Conservation (phyloP, 108 stramenopile genomes). For the Pseudonitzschia pungens region DNA sequence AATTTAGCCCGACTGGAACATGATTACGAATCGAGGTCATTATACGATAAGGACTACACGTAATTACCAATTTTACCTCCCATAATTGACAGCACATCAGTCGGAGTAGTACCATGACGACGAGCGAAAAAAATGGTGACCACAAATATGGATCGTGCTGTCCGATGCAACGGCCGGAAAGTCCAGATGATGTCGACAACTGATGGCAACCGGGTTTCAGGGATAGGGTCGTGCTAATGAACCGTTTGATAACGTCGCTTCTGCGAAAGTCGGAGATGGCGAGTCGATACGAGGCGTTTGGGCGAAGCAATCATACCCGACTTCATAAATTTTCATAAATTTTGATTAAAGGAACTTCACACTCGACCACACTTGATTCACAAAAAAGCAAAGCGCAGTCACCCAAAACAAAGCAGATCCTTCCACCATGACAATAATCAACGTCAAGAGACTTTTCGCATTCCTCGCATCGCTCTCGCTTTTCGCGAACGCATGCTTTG, state of each 20-base stretch:
- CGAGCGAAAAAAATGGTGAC: not conserved
- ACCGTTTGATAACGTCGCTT: not conserved
- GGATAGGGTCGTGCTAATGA: not conserved
- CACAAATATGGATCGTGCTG: not conserved
- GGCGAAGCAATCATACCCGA: no score
- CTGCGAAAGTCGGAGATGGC: not conserved
- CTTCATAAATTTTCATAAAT: not conserved
- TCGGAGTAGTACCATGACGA: slow-evolving; percentile 2
- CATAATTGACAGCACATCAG: not conserved
- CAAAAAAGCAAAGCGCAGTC: not conserved
- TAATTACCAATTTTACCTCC: no score
- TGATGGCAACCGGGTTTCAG: not conserved
- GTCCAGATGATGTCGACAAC: not conserved
- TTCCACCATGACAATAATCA: not conserved
- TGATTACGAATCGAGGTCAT: no score
- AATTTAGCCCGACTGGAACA: no score
- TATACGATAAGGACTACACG: no score
- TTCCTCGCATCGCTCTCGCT: not conserved
- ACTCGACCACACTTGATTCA: not conserved
- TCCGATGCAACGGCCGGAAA: slow-evolving; percentile 1
- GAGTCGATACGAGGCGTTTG: no score
- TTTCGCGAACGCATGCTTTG: slow-evolving; percentile 1
- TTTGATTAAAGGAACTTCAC: not conserved
- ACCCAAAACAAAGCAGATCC: not conserved
- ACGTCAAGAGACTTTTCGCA: not conserved